Base-by-base conservation (phyloP, 371 early-diverging fungal genomes). In the Mortierella sp. region DNA sequence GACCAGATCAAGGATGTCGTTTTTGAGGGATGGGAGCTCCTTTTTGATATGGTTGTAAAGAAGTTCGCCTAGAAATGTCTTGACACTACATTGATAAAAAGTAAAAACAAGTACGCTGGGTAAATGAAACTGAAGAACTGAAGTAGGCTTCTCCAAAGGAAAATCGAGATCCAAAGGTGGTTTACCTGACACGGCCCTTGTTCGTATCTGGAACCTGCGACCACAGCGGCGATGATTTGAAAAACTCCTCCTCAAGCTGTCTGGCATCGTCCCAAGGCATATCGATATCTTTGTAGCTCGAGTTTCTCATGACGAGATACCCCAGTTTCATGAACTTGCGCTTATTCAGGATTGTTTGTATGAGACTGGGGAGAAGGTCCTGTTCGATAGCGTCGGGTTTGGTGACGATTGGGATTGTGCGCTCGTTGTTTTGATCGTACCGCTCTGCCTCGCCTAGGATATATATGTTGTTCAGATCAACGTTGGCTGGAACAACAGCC, bases 401-500 rank as follows among this genome's bases (percentile, higher is more conserved):
- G 12, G 77, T 83, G 43, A 77, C 83, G 29, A 83, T 83, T 12
- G 80, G 83, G 10, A 83, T 79, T 1, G 83, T 83, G 68, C 80
- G 83, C 72, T 83, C 83, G 60, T 80, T 77, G 24, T 5, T 32
- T 48, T 21, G 75, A 46, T 83, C 77, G 44, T 83, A 79, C 0
- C 76, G 77, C 27, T 80, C 83, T 24, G 83, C 83, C 32, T 79
- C 75, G 49, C 80, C 83, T 21, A 80, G 75, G 32, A 80, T 80
- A 70, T 77, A 83, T 32, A 97, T 96, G 82, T 96, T 97, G 80
- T 94, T 95, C 63, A 97, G 88, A 87, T 97, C 98, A 51, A 94
- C 90, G 81, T 95, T 96, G 6, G 97, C 97, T 46, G 97, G 96
- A 70, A 95, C 93, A 21, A 97, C 96, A 18, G 97, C 97, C 70